Evolutionary conservation across 1,139 yeast genomes (phyloP).

Genomic region (Candida albicans): DNA sequence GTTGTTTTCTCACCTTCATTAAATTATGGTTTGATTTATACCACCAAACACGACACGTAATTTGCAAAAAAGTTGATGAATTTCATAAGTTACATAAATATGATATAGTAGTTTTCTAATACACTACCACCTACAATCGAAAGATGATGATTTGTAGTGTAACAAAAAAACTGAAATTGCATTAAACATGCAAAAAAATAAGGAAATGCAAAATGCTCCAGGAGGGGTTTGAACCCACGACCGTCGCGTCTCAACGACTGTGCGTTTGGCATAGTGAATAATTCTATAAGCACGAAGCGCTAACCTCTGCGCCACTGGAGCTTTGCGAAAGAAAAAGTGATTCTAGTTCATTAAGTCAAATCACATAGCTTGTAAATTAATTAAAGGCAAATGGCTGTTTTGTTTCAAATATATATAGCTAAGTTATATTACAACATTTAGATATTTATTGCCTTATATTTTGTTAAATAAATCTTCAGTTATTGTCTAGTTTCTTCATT

Average conservation of each 20-base stretch:
- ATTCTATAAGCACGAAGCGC: constrained; percentile 59
- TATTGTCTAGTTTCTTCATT: too few relatives aligned
- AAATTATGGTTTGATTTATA: neutral
- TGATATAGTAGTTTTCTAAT: too few relatives aligned
- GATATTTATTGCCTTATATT: too few relatives aligned
- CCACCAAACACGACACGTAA: neutral
- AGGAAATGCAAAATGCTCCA: constrained; percentile 49
- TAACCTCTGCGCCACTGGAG: constrained; percentile 58
- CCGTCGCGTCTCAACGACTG: constrained; percentile 62
- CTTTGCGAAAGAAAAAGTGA: constrained; percentile 13
- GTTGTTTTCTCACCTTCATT: neutral
- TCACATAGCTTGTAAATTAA: neutral
- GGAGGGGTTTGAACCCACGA: constrained; percentile 61
- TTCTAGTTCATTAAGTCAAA: neutral
- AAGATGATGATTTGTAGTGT: too few relatives aligned
- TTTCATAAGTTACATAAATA: neutral
- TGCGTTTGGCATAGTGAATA: constrained; percentile 53
- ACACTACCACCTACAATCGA: too few relatives aligned
- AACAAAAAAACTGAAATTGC: neutral
- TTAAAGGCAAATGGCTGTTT: neutral
- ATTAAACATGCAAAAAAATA: constrained; percentile 13
- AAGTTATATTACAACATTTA: neutral
- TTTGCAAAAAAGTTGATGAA: neutral
- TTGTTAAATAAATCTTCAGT: too few relatives aligned
- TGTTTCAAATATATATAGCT: neutral